Evolutionary conservation across 139 green algal species (phyloP), one percentile per base, ranked within the genome.

Genomic region (Chlorella vulgaris): DNA sequence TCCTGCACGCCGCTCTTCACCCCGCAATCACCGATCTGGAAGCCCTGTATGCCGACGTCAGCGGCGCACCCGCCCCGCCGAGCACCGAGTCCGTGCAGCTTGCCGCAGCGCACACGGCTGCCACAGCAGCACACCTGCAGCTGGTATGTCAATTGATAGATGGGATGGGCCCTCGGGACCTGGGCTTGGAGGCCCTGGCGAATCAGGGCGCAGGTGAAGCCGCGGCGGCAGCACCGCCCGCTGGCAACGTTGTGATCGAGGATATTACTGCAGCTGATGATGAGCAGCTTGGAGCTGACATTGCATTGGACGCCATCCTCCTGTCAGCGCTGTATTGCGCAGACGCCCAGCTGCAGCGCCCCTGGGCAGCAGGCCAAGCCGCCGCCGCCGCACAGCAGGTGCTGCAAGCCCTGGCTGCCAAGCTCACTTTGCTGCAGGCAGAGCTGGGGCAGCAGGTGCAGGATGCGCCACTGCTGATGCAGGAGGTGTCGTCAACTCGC

Each of bases 181-280:
- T 79, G 7, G 73, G 73, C 2, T 26, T 79, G 26, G 73, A 55
- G 24, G 53, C 24, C 2, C 36, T 79, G n/a, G n/a, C n/a, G n/a
- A n/a, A n/a, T n/a, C n/a, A n/a, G n/a, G n/a, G n/a, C n/a, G n/a
- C n/a, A n/a, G n/a, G n/a, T n/a, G n/a, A n/a, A n/a, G n/a, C n/a
- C n/a, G n/a, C n/a, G n/a, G n/a, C n/a, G n/a, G n/a, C n/a, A n/a
- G n/a, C n/a, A n/a, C n/a, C n/a, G n/a, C 65, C 36, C 18, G 66
- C 7, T 18, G 66, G 66, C 66, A 53, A 36, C 31, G n/a, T 76
- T 21, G 33, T 76, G 2, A 79, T 79, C 28, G 73, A 79, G 36
- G 73, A 79, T 15, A 29, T 79, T 4, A 53, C 67, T 10, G 26
- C 53, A 63, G 69, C 39, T 39, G 29, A 7, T 36, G 21, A 21